Evolutionary conservation across 441 rosid species (phyloP).

Genomic region (Metrosideros polymorpha): DNA sequence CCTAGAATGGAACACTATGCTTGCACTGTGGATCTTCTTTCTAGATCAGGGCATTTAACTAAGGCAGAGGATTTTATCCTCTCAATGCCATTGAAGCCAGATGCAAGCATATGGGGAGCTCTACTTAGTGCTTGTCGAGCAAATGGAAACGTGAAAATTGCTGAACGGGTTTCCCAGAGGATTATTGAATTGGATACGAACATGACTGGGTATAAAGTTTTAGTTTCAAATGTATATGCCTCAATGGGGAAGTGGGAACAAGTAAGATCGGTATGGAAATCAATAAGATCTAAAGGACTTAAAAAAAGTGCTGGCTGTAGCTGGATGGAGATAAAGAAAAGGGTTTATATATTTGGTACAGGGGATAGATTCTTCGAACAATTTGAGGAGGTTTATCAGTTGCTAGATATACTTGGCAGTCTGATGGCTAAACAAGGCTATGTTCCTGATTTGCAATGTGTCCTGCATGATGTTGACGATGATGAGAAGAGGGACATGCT

Average conservation of each 20-base stretch:
- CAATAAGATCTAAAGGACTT: constrained; percentile 32
- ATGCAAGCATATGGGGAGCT: constrained; percentile 45
- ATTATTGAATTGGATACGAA: constrained; percentile 38
- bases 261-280: constrained; percentile 40
- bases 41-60: constrained; percentile 30
- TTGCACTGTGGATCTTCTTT: constrained; percentile 41
- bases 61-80: constrained; percentile 38
- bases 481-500: constrained; percentile 54
- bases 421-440: constrained; percentile 56
- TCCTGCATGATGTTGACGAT: constrained; percentile 48
- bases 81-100: constrained; percentile 43
- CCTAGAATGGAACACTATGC: constrained; percentile 41
- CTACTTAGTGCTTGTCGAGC: constrained; percentile 45
- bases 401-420: constrained; percentile 25
- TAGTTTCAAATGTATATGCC: constrained; percentile 53
- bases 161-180: constrained; percentile 33
- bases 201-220: constrained; percentile 46
- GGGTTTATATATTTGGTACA: constrained; percentile 32
- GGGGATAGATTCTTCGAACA: constrained; percentile 38
- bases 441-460: constrained; percentile 39
- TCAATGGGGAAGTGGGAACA: constrained; percentile 49
- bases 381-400: constrained; percentile 34
- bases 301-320: constrained; percentile 58
- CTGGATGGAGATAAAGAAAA: constrained; percentile 47
- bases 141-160: constrained; percentile 30